Percentiles rank a stretch among this genome's conserved stretches.
phyloP scores from a whole-genome alignment of 1,284 basidiomycete genomes.

The Cryptococcus jaspeensis region DNA sequence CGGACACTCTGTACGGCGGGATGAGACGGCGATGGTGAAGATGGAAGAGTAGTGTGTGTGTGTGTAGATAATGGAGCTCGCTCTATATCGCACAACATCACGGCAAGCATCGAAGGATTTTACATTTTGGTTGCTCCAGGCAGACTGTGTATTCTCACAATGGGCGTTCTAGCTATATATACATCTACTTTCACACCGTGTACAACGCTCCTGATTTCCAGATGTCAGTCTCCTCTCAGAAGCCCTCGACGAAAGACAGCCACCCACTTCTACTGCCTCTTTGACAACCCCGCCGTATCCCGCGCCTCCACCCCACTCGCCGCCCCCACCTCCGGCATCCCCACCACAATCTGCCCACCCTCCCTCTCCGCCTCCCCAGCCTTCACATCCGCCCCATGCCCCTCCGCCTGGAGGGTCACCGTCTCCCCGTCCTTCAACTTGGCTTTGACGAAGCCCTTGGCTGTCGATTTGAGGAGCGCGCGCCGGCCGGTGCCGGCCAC shows the following conservation, averaged over 20 bases:
- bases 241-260: not conserved
- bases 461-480: conserved; percentile 61
- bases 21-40: too few species aligned
- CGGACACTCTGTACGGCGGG: too few species aligned
- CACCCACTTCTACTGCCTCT: not conserved
- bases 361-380: conserved; percentile 53
- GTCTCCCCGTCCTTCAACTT: conserved; percentile 39
- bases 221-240: not conserved
- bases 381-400: conserved; percentile 61
- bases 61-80: too few species aligned
- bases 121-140: not conserved
- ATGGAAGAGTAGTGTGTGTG: too few species aligned
- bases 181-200: not conserved
- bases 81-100: too few species aligned
- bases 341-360: conserved; percentile 17
- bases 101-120: too few species aligned
- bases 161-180: not conserved
- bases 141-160: not conserved
- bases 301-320: not conserved
- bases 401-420: conserved; percentile 38
- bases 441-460: conserved; percentile 49
- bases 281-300: not conserved
- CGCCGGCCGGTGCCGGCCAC: conserved; percentile 67
- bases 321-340: conserved; percentile 14
- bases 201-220: not conserved